Conservation (phyloP, 1,139 yeast species). For the Pichia sp. region DNA sequence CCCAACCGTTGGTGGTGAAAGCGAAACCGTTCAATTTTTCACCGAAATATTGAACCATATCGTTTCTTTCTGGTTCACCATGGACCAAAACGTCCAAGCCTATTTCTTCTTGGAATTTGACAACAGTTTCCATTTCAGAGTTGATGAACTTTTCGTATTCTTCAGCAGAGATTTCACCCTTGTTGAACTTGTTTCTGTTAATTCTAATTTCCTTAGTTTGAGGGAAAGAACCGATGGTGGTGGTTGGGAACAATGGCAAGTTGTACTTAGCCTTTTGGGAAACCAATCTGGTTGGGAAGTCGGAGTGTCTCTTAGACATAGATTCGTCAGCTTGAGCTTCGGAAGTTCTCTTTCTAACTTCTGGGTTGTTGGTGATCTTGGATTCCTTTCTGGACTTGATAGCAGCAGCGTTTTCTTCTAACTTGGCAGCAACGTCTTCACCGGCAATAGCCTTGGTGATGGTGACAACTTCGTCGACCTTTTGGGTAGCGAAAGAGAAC, state of each 20-base stretch:
- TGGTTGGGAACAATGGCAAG: conserved; percentile 98
- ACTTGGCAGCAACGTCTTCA: conserved; percentile 60
- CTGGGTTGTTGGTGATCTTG: conserved; percentile 82
- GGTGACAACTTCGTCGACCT: conserved; percentile 83
- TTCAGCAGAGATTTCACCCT: conserved; percentile 92
- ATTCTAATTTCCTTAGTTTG: conserved; percentile 98
- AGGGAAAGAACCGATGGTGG: conserved; percentile 99
- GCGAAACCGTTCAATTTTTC: conserved; percentile 98
- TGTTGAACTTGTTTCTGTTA: conserved; percentile 95
- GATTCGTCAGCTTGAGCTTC: conserved; percentile 60
- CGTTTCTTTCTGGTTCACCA: conserved; percentile 99
- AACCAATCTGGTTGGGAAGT: conserved; percentile 82
- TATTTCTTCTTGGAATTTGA: conserved; percentile 98
- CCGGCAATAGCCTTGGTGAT: conserved; percentile 87
- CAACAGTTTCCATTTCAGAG: conserved; percentile 91
- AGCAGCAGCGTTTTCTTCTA: conserved; percentile 83
- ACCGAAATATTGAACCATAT: conserved; percentile 99
- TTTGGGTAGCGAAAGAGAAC: conserved; percentile 98
- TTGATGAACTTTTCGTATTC: conserved; percentile 95
- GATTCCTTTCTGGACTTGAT: conserved; percentile 84
- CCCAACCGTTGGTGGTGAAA: conserved; percentile 99
- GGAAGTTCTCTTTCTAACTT: conserved; percentile 84
- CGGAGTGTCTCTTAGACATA: conserved; percentile 77
- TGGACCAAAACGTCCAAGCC: conserved; percentile 97
- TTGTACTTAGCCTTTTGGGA: conserved; percentile 85